Conservation (phyloP, 805 yeast species). For the Phaffomyces antillensis region DNA sequence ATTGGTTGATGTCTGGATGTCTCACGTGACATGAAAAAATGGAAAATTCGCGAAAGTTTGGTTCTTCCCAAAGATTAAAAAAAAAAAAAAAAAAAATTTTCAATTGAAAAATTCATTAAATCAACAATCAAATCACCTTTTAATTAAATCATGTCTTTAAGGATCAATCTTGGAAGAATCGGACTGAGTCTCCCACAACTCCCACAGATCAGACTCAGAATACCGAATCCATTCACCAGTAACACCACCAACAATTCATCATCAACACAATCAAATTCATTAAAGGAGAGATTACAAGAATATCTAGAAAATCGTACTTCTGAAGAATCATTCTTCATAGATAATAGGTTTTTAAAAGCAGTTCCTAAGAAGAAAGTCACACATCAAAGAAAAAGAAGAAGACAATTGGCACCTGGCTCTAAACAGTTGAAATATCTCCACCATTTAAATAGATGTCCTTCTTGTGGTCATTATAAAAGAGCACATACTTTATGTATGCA, state of each 20-base stretch:
- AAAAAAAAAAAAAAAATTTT: background rate
- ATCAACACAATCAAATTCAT: conserved; percentile 3
- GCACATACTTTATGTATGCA: conserved; percentile 89
- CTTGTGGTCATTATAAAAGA: conserved; percentile 89
- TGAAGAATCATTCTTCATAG: conserved; percentile 36
- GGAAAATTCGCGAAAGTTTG: no score
- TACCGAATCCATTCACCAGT: conserved; percentile 18
- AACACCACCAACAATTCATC: background rate
- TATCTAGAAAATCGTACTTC: conserved; percentile 18
- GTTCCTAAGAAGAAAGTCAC: conserved; percentile 94
- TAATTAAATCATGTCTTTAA: conserved; percentile 20
- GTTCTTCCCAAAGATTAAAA: background rate
- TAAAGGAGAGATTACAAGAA: conserved; percentile 33
- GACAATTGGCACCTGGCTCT: conserved; percentile 74
- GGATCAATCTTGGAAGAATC: conserved; percentile 16
- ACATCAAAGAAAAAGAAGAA: conserved; percentile 75
- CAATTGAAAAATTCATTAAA: background rate
- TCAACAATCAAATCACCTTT: background rate
- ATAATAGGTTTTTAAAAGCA: conserved; percentile 74
- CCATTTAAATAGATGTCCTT: conserved; percentile 84
- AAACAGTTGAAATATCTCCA: conserved; percentile 73
- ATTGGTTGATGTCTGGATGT: background rate
- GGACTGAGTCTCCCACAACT: conserved; percentile 18
- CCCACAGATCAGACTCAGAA: conserved; percentile 19
- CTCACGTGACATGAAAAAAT: no score